phyloP scores from a whole-genome alignment of 2,329 filamentous ascomycete species.

The Cytospora piceae region DNA sequence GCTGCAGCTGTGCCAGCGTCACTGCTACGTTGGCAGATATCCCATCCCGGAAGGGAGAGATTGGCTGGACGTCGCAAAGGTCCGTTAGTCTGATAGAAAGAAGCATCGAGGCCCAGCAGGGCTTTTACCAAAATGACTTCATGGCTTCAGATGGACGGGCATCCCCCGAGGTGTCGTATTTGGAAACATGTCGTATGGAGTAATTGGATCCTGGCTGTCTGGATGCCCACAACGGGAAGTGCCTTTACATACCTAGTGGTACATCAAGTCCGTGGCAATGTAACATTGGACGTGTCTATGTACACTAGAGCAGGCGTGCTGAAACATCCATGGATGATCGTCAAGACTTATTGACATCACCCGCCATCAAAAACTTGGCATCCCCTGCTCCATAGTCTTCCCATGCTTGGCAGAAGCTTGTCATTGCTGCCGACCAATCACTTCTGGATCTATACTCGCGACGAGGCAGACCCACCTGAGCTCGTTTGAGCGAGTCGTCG shows the following conservation, averaged over 20 bases:
- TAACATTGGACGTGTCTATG: too few species aligned
- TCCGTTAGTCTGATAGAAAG: background rate
- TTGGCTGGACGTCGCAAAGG: background rate
- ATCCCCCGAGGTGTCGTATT: background rate
- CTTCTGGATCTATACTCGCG: background rate
- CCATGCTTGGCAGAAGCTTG: background rate
- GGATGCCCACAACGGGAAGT: background rate
- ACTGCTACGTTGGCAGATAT: background rate
- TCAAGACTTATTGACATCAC: background rate
- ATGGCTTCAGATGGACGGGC: background rate
- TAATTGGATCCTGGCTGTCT: background rate
- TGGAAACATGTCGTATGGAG: too few species aligned
- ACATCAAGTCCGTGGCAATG: too few species aligned
- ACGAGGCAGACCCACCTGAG: background rate
- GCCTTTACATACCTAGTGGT: background rate
- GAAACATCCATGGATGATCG: slow-evolving; percentile 4
- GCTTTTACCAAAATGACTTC: background rate
- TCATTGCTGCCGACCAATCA: background rate
- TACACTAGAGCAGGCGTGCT: background rate
- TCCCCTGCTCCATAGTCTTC: background rate
- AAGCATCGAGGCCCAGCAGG: background rate
- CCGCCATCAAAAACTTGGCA: background rate
- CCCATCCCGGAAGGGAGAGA: background rate
- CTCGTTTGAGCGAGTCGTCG: background rate
- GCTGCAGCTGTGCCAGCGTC: background rate